phyloP scores from a whole-genome alignment of 805 yeast species.

The Candida qinlingensis region DNA sequence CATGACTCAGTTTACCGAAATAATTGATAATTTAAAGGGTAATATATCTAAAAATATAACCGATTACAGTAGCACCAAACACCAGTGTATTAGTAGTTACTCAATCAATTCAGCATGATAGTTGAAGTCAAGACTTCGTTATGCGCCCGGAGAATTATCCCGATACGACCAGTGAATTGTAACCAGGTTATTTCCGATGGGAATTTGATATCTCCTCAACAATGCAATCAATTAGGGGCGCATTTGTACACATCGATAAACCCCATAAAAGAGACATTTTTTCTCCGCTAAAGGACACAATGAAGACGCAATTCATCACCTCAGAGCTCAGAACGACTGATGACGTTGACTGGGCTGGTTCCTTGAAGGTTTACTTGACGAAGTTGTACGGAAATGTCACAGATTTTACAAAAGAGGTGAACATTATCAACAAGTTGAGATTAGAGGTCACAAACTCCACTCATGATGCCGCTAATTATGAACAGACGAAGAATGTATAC shows the following conservation, averaged over 20 bases:
- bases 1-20: too few species aligned
- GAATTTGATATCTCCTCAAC: too few species aligned
- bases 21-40: too few species aligned
- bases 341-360: slow-evolving; percentile 59
- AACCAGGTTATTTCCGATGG: too few species aligned
- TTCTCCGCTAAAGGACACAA: not conserved
- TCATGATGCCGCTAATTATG: slow-evolving; percentile 34
- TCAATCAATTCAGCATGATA: too few species aligned
- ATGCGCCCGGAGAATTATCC: too few species aligned
- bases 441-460: slow-evolving; percentile 48
- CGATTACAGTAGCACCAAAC: too few species aligned
- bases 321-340: slow-evolving; percentile 39
- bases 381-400: slow-evolving; percentile 57
- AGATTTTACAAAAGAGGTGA: slow-evolving; percentile 54
- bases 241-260: not conserved
- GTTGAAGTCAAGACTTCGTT: too few species aligned
- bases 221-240: not conserved
- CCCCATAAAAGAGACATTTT: not conserved
- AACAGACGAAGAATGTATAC: slow-evolving; percentile 46
- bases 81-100: too few species aligned
- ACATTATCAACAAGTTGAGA: slow-evolving; percentile 51
- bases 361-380: slow-evolving; percentile 52
- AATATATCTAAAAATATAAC: too few species aligned
- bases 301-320: slow-evolving; percentile 16
- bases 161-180: too few species aligned